Conservation (phyloP, 305 asterid species). For the Plantago coronopus region DNA sequence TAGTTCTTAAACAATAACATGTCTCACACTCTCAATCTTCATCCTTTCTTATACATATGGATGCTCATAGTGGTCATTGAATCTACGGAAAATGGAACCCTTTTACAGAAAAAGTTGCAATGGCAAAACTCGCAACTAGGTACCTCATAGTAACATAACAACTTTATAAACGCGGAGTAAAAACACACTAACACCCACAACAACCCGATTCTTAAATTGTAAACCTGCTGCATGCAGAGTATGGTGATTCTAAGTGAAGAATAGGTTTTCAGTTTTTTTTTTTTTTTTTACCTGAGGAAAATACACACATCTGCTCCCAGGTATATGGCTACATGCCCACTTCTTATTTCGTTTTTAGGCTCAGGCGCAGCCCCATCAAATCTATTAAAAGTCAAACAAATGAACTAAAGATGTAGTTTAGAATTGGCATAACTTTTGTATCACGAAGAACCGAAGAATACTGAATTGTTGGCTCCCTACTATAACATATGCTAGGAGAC, state of each 20-base stretch:
- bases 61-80: no score
- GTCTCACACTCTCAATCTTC: no score
- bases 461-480: not conserved
- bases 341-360: constrained; percentile 92
- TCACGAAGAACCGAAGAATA: not conserved
- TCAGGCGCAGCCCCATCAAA: constrained; percentile 91
- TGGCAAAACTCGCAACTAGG: not conserved
- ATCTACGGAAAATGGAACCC: no score
- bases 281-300: constrained; percentile 59
- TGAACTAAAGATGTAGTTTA: not conserved
- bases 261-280: not conserved
- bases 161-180: not conserved
- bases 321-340: constrained; percentile 95
- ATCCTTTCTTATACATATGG: no score
- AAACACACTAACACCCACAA: not conserved
- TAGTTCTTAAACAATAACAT: no score
- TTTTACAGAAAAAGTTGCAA: no score
- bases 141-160: not conserved
- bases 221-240: not conserved
- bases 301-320: constrained; percentile 89
- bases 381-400: constrained; percentile 30
- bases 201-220: not conserved
- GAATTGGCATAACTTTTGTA: not conserved
- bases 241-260: not conserved
- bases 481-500: not conserved